phyloP scores from a whole-genome alignment of 148 eudicot genomes.

The Agrostemma githago region DNA sequence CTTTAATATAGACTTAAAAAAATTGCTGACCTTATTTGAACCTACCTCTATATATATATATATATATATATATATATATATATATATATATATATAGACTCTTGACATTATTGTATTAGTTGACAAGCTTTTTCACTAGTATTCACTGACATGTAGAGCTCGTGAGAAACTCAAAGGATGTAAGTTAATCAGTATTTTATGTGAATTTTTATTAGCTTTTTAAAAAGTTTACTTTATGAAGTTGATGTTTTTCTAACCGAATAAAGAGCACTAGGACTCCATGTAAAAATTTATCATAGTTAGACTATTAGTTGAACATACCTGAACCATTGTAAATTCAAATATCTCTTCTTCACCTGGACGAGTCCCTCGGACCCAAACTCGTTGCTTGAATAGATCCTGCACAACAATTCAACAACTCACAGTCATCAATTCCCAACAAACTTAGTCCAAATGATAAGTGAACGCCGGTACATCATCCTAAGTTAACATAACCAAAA shows the following conservation, averaged over 20 bases:
- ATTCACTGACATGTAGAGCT: not conserved
- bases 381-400: slow-evolving; percentile 75
- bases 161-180: not conserved
- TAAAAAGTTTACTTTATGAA: too few relatives aligned
- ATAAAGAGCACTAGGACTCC: not conserved
- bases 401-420: slow-evolving; percentile 29
- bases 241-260: not conserved
- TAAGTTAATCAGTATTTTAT: not conserved
- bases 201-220: not conserved
- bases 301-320: slow-evolving; percentile 22
- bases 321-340: slow-evolving; percentile 89
- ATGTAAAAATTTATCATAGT: not conserved
- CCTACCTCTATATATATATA: too few relatives aligned
- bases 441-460: slow-evolving; percentile 4
- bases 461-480: slow-evolving; percentile 5
- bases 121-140: not conserved
- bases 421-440: slow-evolving; percentile 12
- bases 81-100: not conserved
- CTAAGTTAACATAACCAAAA: not conserved
- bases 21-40: too few relatives aligned
- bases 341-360: slow-evolving; percentile 89
- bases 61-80: too few relatives aligned
- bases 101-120: not conserved
- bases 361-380: slow-evolving; percentile 87
- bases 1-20: too few relatives aligned